Evolutionary conservation across 192 early-diverging fungal species (phyloP).

Genomic region (Umbelopsis sp.): DNA sequence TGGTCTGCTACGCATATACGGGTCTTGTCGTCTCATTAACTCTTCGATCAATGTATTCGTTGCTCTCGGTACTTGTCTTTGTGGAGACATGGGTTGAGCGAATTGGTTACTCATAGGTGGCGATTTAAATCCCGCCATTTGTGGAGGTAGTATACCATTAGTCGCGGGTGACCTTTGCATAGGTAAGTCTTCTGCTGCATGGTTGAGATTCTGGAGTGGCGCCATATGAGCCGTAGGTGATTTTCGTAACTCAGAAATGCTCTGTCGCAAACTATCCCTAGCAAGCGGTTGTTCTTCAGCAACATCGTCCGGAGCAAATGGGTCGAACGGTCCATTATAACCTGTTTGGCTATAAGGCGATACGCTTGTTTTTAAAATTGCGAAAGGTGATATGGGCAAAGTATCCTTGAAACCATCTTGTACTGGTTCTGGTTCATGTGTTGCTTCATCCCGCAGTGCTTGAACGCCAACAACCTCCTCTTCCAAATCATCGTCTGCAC

Average conservation of each 20-base stretch:
- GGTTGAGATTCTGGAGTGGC: neutral
- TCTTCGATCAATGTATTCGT: neutral
- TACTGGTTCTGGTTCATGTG: neutral
- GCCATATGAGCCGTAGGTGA: neutral
- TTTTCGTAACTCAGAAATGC: neutral
- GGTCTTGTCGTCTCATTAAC: neutral
- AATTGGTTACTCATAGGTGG: neutral
- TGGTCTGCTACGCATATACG: neutral
- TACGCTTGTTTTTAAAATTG: neutral
- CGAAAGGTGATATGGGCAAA: neutral
- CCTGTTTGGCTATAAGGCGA: constrained; percentile 1
- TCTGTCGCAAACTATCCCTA: neutral
- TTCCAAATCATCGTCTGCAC: neutral
- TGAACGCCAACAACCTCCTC: constrained; percentile 10
- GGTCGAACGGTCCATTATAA: neutral
- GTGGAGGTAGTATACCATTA: neutral
- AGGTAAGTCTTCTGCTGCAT: neutral
- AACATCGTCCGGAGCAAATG: neutral
- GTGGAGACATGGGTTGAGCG: neutral
- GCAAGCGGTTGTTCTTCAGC: neutral
- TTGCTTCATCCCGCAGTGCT: neutral
- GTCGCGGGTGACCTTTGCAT: neutral
- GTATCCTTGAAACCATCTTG: neutral
- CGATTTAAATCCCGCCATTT: neutral
- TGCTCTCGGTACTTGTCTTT: neutral